Percentiles rank a stretch among this genome's conserved stretches.
Evolutionary conservation across 768 basidiomycete species (phyloP).

Genomic region (Hericium rajendrae): DNA sequence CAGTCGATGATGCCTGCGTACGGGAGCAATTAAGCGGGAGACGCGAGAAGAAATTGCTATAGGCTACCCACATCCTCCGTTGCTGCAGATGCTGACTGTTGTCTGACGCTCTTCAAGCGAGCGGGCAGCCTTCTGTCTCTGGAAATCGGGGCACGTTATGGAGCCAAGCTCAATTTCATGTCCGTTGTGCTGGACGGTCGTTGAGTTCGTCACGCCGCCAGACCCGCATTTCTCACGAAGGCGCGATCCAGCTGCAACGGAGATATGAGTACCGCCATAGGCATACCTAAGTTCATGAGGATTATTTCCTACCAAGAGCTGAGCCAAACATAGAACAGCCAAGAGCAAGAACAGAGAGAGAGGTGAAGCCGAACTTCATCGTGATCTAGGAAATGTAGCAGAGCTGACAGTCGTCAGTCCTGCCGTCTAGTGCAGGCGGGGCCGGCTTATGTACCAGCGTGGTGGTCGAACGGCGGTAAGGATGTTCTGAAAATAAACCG

Average conservation of each 20-base stretch:
- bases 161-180: background rate
- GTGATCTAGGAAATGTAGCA: background rate
- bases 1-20: background rate
- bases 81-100: background rate
- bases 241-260: conserved; percentile 2
- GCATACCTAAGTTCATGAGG: background rate
- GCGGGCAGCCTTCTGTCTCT: background rate
- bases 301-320: background rate
- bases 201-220: background rate
- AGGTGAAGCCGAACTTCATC: background rate
- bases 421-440: too few relatives aligned
- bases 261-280: background rate
- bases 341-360: background rate
- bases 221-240: background rate
- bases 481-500: background rate
- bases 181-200: background rate
- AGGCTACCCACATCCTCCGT: background rate
- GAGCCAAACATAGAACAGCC: background rate
- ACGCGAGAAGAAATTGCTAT: background rate
- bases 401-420: too few relatives aligned
- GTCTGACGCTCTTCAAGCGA: background rate
- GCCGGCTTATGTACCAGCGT: too few relatives aligned
- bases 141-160: background rate
- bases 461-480: background rate
- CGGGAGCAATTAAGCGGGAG: background rate